Evolutionary conservation across 1,139 yeast species (phyloP), one percentile per base, ranked within the genome.

Genomic region (Spathaspora sp.): DNA sequence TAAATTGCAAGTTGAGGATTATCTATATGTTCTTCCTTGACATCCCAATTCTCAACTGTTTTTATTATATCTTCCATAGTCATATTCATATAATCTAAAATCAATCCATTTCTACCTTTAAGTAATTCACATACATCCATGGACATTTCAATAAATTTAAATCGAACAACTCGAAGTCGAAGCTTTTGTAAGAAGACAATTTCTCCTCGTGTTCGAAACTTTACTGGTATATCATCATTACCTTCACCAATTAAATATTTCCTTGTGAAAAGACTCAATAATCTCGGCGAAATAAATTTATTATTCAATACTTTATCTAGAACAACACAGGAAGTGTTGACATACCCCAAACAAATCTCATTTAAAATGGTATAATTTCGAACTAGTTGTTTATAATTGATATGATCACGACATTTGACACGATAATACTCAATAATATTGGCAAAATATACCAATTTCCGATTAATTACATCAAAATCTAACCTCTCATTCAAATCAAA

Each of bases 401-500:
- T 18, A 16, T 37, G 17, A 16, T 24, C n/a, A n/a, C 13, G 16
- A 37, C 26, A 31, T 31, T 7, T 31, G 4, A 8, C 18, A 9
- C 13, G n/a, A 9, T 31, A 47, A 7, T 29, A 34, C 13, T 15
- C 31, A 13, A 10, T 39, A 20, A 43, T 9, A 13, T 15, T 4
- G 2, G 4, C 6, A 25, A 51, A 56, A 37, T 44, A 51, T 1
- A 46, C 13, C 3, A 52, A 27, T 42, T 51, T 56, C 25, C 20
- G 31, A 5, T 44, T 42, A 7, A 51, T 38, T n/a, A 40, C 37
- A 8, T 41, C 34, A 24, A 50, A 37, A 31, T 51, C 45, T 2
- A 63, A 37, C 13, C 49, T 41, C n/a, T 44, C 39, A 49, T 65
- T 66, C 44, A 67, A 49, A 48, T 64, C 59, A 41, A 42, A 33